Percentiles rank a stretch among this genome's conserved stretches.
phyloP scores from a whole-genome alignment of 2,329 filamentous ascomycete species.

The Ceratocystis destructans region DNA sequence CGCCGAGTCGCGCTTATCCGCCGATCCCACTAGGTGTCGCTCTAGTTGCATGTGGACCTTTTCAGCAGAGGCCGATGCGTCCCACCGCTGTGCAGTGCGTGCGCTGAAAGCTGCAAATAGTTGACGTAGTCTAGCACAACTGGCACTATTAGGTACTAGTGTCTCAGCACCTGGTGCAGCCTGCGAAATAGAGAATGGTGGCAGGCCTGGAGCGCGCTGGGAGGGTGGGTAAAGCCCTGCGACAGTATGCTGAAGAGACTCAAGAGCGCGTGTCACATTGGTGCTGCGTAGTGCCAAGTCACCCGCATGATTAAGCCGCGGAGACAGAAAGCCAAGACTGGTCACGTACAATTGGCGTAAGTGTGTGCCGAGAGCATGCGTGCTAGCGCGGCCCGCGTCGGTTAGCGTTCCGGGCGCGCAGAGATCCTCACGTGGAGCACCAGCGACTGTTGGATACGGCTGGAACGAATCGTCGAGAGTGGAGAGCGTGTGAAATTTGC shows the following conservation, averaged over 20 bases:
- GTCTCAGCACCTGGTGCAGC: constrained; percentile 58
- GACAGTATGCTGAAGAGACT: constrained; percentile 64
- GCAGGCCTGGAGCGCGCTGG: constrained; percentile 35
- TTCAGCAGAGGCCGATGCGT: constrained; percentile 63
- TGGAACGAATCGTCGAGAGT: constrained; percentile 58
- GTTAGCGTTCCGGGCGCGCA: constrained; percentile 71
- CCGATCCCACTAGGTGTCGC: constrained; percentile 55
- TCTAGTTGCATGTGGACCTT: constrained; percentile 66
- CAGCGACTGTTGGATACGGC: constrained; percentile 48
- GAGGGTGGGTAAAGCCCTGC: constrained; percentile 56
- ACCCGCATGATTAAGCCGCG: constrained; percentile 33
- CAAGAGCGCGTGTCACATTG: constrained; percentile 59
- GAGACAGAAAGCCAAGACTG: constrained; percentile 57
- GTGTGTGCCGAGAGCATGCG: constrained; percentile 52
- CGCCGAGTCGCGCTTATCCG: constrained; percentile 21
- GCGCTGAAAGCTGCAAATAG: constrained; percentile 58
- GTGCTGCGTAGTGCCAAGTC: constrained; percentile 62
- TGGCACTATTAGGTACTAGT: constrained; percentile 63
- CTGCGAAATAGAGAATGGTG: constrained; percentile 31
- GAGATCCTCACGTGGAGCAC: constrained; percentile 59
- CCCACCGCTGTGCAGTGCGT: constrained; percentile 59
- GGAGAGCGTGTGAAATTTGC: constrained; percentile 26
- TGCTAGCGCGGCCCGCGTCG: constrained; percentile 59
- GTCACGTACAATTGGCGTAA: constrained; percentile 61
- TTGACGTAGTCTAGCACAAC: constrained; percentile 58